Conservation (phyloP, 2,329 filamentous ascomycete species). For the Dichotomopilus funicola region DNA sequence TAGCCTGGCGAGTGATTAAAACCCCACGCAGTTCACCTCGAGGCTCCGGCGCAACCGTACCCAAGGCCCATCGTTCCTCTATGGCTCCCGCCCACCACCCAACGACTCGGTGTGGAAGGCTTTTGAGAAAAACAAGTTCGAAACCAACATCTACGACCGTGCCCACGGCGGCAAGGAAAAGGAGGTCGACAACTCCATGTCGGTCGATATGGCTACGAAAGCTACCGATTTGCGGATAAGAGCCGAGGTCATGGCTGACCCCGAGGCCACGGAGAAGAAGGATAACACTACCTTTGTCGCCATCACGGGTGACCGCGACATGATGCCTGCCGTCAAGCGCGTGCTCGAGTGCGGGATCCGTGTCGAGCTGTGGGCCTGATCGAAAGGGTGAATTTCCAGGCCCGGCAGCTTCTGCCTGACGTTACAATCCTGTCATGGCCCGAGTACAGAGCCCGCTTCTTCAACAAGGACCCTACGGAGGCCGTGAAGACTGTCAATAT, state of each 20-base stretch:
- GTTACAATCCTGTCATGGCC: too few species aligned
- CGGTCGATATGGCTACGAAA: neutral
- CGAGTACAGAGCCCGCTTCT: too few species aligned
- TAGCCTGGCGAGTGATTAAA: too few species aligned
- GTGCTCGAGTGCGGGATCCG: neutral
- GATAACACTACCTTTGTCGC: neutral
- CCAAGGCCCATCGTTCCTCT: neutral
- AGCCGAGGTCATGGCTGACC: neutral
- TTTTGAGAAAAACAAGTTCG: neutral
- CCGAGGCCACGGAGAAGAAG: neutral
- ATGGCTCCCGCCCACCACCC: neutral
- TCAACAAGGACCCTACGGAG: too few species aligned
- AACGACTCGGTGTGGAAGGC: neutral
- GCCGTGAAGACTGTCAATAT: too few species aligned
- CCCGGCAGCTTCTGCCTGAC: too few species aligned
- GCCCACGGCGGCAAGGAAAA: neutral
- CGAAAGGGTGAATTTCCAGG: too few species aligned
- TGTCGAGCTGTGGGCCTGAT: neutral
- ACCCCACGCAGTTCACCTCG: too few species aligned
- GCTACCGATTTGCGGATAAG: neutral
- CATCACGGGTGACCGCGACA: neutral
- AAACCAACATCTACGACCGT: slow-evolving; percentile 1
- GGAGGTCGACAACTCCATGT: neutral
- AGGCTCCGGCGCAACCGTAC: neutral
- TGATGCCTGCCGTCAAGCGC: neutral